Evolutionary conservation across 192 early-diverging fungal genomes (phyloP).

Genomic region (Coemansia aciculifera): DNA sequence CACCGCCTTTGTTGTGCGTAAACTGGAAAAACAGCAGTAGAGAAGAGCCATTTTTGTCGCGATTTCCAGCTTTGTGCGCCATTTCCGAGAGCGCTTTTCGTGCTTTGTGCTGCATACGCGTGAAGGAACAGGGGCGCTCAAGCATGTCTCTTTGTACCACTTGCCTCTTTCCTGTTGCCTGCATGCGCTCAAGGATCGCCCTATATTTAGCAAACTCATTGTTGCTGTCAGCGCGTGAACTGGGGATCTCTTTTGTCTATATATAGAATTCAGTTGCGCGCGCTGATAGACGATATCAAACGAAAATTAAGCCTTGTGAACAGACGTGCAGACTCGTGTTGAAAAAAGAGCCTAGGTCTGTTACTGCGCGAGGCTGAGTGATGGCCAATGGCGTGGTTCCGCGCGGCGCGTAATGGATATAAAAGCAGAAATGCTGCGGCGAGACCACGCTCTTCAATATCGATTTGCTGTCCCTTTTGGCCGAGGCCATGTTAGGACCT

Average conservation of each 20-base stretch:
- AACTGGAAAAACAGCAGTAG: constrained; percentile 5
- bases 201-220: constrained; percentile 1
- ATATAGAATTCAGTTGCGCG: not conserved
- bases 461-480: not conserved
- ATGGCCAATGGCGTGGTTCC: not conserved
- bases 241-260: not conserved
- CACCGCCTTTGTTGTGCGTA: constrained; percentile 8
- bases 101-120: not conserved
- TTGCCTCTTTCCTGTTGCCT: not conserved
- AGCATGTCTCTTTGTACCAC: not conserved
- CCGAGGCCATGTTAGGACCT: not conserved
- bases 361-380: not conserved
- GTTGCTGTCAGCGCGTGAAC: not conserved
- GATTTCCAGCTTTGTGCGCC: constrained; percentile 4
- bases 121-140: not conserved
- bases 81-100: not conserved
- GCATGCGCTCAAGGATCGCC: not conserved
- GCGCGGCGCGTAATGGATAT: not conserved
- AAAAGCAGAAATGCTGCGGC: not conserved
- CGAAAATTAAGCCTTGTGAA: not conserved
- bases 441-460: constrained; percentile 8
- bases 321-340: not conserved
- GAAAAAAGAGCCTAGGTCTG: not conserved
- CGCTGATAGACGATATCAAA: not conserved
- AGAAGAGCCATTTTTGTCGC: not conserved